Percentiles rank a stretch among this genome's conserved stretches.
Conservation (phyloP, 1,284 basidiomycete genomes). For the Apiotrichum domesticum region DNA sequence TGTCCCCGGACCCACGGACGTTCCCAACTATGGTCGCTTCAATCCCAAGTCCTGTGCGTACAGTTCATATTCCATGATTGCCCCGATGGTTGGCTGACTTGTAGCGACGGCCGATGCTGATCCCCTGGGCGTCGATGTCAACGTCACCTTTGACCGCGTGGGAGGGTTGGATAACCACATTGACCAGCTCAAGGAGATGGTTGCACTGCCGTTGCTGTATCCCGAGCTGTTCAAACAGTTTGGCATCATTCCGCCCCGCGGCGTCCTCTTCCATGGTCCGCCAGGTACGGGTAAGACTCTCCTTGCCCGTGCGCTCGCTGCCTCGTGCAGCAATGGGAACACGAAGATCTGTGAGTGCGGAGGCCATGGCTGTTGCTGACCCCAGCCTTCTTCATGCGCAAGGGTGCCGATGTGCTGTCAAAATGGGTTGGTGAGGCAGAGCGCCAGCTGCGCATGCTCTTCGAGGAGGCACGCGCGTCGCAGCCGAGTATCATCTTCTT, state of each 20-base stretch:
- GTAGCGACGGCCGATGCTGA: slow-evolving; percentile 88
- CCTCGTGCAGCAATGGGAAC: slow-evolving; percentile 83
- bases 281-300: slow-evolving; percentile 87
- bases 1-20: slow-evolving; percentile 57
- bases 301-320: slow-evolving; percentile 86
- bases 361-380: background rate
- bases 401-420: slow-evolving; percentile 94
- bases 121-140: slow-evolving; percentile 87
- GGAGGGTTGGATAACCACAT: slow-evolving; percentile 95
- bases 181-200: slow-evolving; percentile 98
- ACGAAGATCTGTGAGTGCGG: slow-evolving; percentile 59
- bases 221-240: slow-evolving; percentile 97
- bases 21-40: slow-evolving; percentile 43
- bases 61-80: background rate
- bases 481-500: slow-evolving; percentile 99
- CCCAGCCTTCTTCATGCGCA: slow-evolving; percentile 97
- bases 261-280: slow-evolving; percentile 94
- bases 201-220: slow-evolving; percentile 87
- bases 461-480: slow-evolving; percentile 87
- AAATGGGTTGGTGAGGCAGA: slow-evolving; percentile 99
- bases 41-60: slow-evolving; percentile 38
- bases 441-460: slow-evolving; percentile 86
- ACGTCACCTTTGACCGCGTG: slow-evolving; percentile 95
- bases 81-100: slow-evolving; percentile 14
- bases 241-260: slow-evolving; percentile 88